Evolutionary conservation across 2,329 filamentous ascomycete genomes (phyloP).

Genomic region (Fusarium musae): DNA sequence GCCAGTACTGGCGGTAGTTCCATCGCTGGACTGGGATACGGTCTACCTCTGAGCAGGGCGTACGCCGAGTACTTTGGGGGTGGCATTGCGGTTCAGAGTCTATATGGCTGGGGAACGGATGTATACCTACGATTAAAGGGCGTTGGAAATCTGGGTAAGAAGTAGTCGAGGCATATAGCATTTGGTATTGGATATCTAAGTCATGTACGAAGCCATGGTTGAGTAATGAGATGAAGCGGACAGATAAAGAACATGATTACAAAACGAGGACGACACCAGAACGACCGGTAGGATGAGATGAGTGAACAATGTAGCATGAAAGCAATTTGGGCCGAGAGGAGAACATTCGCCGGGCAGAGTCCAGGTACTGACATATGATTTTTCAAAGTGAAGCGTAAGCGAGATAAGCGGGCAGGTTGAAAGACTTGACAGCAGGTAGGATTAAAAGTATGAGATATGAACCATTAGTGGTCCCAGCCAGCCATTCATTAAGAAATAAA

Average conservation of each 20-base stretch:
- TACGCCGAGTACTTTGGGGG: slow-evolving; percentile 99
- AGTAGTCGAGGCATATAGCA: slow-evolving; percentile 8
- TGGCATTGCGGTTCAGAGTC: slow-evolving; percentile 91
- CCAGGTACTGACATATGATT: neutral
- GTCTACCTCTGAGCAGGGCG: slow-evolving; percentile 86
- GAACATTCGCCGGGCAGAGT: neutral
- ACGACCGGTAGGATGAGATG: neutral
- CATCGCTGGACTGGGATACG: slow-evolving; percentile 94
- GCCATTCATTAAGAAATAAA: slow-evolving; percentile 37
- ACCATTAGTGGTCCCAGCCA: slow-evolving; percentile 25
- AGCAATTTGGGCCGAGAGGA: neutral
- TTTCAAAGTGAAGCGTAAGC: neutral
- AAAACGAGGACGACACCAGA: neutral
- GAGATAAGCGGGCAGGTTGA: neutral
- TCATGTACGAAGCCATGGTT: neutral
- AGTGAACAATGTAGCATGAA: neutral
- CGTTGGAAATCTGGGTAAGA: slow-evolving; percentile 63
- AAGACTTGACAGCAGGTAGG: slow-evolving; percentile 9
- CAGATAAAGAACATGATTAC: neutral
- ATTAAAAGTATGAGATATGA: slow-evolving; percentile 23
- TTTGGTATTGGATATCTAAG: neutral
- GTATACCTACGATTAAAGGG: slow-evolving; percentile 74
- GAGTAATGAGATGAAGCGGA: neutral
- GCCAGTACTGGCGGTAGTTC: slow-evolving; percentile 79
- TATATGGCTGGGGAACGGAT: slow-evolving; percentile 90